Evolutionary conservation across 495 filamentous ascomycete genomes (phyloP).

Genomic region (Elaphomyces granulatus): DNA sequence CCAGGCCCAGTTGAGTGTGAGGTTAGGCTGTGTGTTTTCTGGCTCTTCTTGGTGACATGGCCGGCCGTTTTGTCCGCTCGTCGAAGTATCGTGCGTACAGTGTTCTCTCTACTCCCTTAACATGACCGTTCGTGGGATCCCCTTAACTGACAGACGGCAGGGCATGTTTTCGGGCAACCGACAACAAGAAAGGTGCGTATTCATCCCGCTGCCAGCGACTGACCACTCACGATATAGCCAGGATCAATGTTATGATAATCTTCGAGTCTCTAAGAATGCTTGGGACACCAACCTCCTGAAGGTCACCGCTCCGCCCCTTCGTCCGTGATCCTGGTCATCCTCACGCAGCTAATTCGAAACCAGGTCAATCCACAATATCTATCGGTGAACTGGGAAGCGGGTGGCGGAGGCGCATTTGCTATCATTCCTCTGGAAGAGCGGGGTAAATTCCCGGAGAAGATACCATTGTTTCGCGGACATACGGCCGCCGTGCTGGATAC

Average conservation of each 20-base stretch:
- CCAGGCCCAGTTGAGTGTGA: no score
- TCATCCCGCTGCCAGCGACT: constrained; percentile 5
- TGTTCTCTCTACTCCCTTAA: no score
- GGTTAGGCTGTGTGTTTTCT: no score
- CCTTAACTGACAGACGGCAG: no score
- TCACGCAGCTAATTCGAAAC: no score
- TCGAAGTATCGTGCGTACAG: constrained; percentile 94
- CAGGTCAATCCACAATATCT: constrained; percentile 93
- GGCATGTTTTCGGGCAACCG: constrained; percentile 92
- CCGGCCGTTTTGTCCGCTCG: constrained; percentile 92
- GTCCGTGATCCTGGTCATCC: constrained; percentile 17
- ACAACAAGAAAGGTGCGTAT: constrained; percentile 70
- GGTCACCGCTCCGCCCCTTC: constrained; percentile 33
- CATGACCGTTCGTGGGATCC: no score
- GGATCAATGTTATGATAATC: constrained; percentile 94
- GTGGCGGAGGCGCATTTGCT: constrained; percentile 92
- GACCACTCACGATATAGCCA: constrained; percentile 16
- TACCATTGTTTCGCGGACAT: constrained; percentile 91
- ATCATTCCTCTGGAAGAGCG: constrained; percentile 84
- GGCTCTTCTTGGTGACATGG: no score
- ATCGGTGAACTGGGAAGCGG: constrained; percentile 95
- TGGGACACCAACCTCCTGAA: constrained; percentile 99
- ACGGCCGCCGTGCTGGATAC: constrained; percentile 93
- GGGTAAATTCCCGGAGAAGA: constrained; percentile 78
- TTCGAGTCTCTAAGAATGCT: constrained; percentile 87